Evolutionary conservation across 73 alveolate genomes (phyloP).

Genomic region (Paramecium biaurelia): DNA sequence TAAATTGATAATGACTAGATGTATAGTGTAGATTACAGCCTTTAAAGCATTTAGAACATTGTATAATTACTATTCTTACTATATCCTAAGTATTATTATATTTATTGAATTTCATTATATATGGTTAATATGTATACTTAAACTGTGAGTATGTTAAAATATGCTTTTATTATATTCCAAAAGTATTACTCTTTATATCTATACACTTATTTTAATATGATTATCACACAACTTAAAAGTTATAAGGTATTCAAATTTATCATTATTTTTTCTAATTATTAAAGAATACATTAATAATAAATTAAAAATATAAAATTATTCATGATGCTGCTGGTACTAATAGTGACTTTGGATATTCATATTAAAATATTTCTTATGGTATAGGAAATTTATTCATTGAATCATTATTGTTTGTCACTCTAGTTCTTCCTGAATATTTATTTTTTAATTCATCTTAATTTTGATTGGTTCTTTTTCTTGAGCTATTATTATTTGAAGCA

Average conservation of each 20-base stretch:
- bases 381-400: neutral
- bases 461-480: neutral
- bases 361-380: neutral
- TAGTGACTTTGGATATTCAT: neutral
- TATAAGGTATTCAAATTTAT: neutral
- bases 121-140: neutral
- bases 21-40: neutral
- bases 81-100: neutral
- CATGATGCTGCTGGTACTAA: neutral
- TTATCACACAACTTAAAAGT: neutral
- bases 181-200: neutral
- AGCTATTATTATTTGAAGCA: neutral
- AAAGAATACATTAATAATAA: neutral
- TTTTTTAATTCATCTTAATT: neutral
- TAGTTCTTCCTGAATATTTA: neutral
- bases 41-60: neutral
- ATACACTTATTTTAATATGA: neutral
- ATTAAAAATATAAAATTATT: neutral
- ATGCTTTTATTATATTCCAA: slow-evolving; percentile 11
- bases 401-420: neutral
- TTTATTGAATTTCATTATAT: neutral
- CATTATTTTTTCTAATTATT: neutral
- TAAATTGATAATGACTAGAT: neutral
- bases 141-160: neutral
- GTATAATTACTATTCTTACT: neutral